Evolutionary conservation across 2,329 filamentous ascomycete genomes (phyloP).

Genomic region (Xylaria polymorpha): DNA sequence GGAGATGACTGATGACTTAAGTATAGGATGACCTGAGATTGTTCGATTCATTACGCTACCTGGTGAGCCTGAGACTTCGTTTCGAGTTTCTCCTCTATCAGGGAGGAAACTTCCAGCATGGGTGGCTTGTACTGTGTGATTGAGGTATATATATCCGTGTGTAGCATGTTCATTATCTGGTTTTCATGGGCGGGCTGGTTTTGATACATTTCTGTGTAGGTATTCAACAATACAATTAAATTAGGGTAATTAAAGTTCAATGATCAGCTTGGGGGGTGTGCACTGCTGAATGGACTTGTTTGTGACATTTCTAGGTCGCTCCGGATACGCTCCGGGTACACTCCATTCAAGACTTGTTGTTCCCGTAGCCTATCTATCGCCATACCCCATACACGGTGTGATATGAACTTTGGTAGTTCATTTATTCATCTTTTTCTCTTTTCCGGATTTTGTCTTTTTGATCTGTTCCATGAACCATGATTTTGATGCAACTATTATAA

Average conservation of each 20-base stretch:
- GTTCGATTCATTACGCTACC: conserved; percentile 42
- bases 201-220: conserved; percentile 28
- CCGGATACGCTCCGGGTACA: too few relatives aligned
- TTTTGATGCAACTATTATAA: too few relatives aligned
- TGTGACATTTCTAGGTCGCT: not conserved
- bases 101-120: conserved; percentile 20
- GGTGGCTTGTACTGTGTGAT: conserved; percentile 27
- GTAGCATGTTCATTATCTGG: conserved; percentile 28
- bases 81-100: conserved; percentile 8
- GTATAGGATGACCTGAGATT: conserved; percentile 38
- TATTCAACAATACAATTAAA: conserved; percentile 26
- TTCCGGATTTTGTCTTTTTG: too few relatives aligned
- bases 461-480: too few relatives aligned
- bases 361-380: not conserved
- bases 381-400: not conserved
- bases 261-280: not conserved
- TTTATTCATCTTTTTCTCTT: too few relatives aligned
- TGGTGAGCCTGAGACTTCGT: conserved; percentile 13
- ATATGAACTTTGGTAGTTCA: too few relatives aligned
- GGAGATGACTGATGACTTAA: conserved; percentile 37
- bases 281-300: not conserved
- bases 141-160: conserved; percentile 32
- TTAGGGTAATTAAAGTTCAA: not conserved
- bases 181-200: conserved; percentile 1
- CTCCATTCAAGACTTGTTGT: too few relatives aligned